These are phyloP conservation scores for Crithidia thermophila DNA, from an alignment of 208 protist genomes.

Conservation along the genomic window DNA sequence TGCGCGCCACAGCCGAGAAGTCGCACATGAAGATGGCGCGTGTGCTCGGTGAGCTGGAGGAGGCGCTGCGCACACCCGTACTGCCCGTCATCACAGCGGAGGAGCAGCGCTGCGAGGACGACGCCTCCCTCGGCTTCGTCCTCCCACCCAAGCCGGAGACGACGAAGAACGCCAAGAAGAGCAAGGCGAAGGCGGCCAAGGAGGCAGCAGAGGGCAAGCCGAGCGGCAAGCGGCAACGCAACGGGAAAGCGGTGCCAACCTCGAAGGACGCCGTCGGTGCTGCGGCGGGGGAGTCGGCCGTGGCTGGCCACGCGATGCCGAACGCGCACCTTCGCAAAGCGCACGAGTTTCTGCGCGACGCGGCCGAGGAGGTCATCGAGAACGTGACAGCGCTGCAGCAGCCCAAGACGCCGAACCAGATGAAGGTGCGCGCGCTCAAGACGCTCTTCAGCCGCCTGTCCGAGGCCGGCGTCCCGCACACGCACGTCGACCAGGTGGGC, in stretches of 20 bases:
- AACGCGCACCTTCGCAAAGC: slow-evolving; percentile 32
- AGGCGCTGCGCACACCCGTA: slow-evolving; percentile 73
- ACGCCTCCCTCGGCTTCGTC: slow-evolving; percentile 72
- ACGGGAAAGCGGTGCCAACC: slow-evolving; percentile 19
- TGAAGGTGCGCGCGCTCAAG: slow-evolving; percentile 90
- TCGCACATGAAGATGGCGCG: slow-evolving; percentile 96
- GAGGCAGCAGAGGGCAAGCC: slow-evolving; percentile 11
- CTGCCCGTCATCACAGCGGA: slow-evolving; percentile 61
- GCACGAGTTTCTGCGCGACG: slow-evolving; percentile 51
- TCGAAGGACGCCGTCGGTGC: neutral
- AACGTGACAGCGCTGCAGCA: slow-evolving; percentile 81
- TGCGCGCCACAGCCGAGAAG: slow-evolving; percentile 95
- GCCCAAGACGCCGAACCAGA: slow-evolving; percentile 75
- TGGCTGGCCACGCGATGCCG: neutral
- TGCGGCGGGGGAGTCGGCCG: neutral
- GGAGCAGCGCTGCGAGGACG: slow-evolving; percentile 86
- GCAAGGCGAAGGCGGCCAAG: neutral
- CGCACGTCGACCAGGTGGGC: slow-evolving; percentile 60
- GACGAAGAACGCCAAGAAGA: slow-evolving; percentile 26
- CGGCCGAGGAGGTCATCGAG: slow-evolving; percentile 64
- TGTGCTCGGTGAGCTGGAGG: slow-evolving; percentile 68
- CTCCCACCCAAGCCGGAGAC: slow-evolving; percentile 17
- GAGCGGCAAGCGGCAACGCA: slow-evolving; percentile 27
- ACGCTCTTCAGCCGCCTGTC: slow-evolving; percentile 74
- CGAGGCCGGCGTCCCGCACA: slow-evolving; percentile 82